Evolutionary conservation across 23 red algal species (phyloP), one percentile per base, ranked within the genome.

Genomic region (Gracilaria domingensis): DNA sequence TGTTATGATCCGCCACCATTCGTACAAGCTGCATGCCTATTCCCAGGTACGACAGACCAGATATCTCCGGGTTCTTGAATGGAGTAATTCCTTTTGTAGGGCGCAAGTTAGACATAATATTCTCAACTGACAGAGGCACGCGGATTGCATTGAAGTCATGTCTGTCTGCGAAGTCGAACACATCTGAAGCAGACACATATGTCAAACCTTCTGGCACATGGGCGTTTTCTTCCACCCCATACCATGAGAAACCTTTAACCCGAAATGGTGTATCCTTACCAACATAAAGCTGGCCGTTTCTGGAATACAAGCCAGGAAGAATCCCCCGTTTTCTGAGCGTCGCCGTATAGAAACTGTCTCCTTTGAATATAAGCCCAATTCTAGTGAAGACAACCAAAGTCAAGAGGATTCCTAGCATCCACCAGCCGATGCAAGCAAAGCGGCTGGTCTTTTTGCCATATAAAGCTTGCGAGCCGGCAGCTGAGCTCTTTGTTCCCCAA

Each of bases 201-300:
- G 51, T 44, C 36, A 92, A 40, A 25, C 88, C 88, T 14, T 39
- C 79, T 23, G 88, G 88, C 38, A 83, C 37, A 20, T 48, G 42
- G 21, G 33, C 28, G 12, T 34, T 36, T 60, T 69, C 79, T 57
- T 92, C 88, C 17, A 92, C 42, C 12, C 88, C 88, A 76, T 72
- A 92, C 88, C 88, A 92, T 55, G 88, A 92, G 47, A 92, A 83
- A 40, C 88, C 88, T 49, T 92, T 92, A 36, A 92, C 73, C 30
- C 51, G 40, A 57, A 92, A 92, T 16, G 58, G 88, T 28, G 76
- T 83, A 35, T 82, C 45, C 39, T 89, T 57, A 20, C 88, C 88
- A 9, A 92, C 77, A 40, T 92, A 83, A 49, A 92, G 78, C 5
- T 70, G 14, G 12, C 88, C 88, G 75, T 82, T 37, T 29, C 61